Conservation (phyloP, 208 protist species). For the Trypanosoma brucei region DNA sequence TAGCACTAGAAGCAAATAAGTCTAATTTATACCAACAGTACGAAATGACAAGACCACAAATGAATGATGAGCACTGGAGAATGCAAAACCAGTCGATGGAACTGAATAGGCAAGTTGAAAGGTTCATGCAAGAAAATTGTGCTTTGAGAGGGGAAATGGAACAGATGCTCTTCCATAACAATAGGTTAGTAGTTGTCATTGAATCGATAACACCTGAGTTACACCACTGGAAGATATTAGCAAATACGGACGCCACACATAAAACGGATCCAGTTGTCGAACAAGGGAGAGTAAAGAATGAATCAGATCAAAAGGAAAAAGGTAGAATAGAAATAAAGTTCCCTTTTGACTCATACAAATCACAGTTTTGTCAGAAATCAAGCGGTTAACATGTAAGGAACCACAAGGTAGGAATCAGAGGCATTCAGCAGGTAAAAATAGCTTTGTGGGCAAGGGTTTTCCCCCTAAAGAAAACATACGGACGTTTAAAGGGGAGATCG, state of each 20-base stretch:
- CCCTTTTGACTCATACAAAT: neutral
- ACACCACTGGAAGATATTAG: too few species aligned
- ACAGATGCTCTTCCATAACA: too few species aligned
- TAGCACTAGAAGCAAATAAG: neutral
- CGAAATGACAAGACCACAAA: neutral
- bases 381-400: neutral
- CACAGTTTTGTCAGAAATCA: neutral
- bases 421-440: neutral
- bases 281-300: too few species aligned
- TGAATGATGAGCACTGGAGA: neutral
- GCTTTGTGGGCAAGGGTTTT: neutral
- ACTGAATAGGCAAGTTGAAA: neutral
- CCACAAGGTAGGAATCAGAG: neutral
- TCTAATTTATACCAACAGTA: neutral
- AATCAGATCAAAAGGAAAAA: too few species aligned
- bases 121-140: neutral
- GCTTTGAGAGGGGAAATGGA: neutral
- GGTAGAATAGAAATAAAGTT: too few species aligned
- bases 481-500: neutral
- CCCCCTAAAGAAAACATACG: neutral
- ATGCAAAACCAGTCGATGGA: neutral
- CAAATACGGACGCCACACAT: too few species aligned
- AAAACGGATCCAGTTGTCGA: too few species aligned
- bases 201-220: too few species aligned
- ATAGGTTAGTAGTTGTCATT: too few species aligned